Evolutionary conservation across 805 yeast species (phyloP), one percentile per base, ranked within the genome.

Genomic region (Saccharomyces eubayanus): DNA sequence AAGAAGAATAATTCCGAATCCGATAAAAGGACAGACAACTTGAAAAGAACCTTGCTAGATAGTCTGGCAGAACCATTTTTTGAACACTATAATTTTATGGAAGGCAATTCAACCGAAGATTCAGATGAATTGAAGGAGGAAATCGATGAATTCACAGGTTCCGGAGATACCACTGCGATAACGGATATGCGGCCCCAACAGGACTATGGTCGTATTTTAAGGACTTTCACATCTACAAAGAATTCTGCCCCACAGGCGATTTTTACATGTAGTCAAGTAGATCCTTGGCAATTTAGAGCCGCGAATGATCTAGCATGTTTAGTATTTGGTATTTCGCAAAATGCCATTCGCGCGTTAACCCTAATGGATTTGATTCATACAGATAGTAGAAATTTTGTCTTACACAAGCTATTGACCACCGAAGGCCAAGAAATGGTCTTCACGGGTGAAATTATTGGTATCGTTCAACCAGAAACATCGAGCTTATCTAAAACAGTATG

Each of bases 291-390:
- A 28, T 78, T 91, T 50, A 81, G 81, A 62, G 91, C 95, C 6
- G 89, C 95, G 14, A 91, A 92, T 66, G 97, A 91, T 69, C 74
- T 90, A 59, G 96, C 96, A 0, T 87, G 96, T 64, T 74, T 89
- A 55, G 82, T 88, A 73, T 87, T 91, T 70, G 97, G 97, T 16
- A 81, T 87, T 3, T 82, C 89, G 48, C 81, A 83, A 62, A 76
- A 74, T 40, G 83, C 83, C 29, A 73, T 89, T 36, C 77, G 78
- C 40, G 76, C 84, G 16, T 68, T 85, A 50, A 81, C 89, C 0
- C 74, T 91, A 36, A 74, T 89, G 73, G 96, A 87, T 68, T 76
- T 89, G 59, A 82, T 87, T 36, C 88, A 90, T 11, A 84, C 88
- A 0, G 87, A 88, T 62, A 84, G 88, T 48, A 76, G 90, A 62